These are phyloP conservation scores for Gastrodia elata DNA, from an alignment of 106 monocot species.

Conservation along the genomic window DNA sequence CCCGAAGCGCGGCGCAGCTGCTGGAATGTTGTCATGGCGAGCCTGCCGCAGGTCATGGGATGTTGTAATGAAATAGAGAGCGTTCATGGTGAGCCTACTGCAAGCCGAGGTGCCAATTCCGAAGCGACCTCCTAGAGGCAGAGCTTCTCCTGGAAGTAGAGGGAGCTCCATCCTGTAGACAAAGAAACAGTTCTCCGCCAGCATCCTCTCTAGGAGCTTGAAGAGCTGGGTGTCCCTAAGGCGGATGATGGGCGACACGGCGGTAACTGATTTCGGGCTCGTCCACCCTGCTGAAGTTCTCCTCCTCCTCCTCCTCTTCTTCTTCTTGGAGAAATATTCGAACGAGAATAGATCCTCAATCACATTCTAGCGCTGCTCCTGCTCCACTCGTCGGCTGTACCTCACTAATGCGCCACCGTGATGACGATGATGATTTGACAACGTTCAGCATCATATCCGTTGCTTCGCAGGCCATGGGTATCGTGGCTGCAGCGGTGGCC, in stretches of 20 bases:
- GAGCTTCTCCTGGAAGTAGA: slow-evolving; percentile 33
- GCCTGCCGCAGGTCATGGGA: too few relatives aligned
- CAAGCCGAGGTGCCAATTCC: slow-evolving; percentile 25
- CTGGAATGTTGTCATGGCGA: too few relatives aligned
- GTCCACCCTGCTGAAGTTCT: slow-evolving; percentile 46
- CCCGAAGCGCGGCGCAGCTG: too few relatives aligned
- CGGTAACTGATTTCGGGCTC: slow-evolving; percentile 33
- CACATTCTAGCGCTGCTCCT: slow-evolving; percentile 10
- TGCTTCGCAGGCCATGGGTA: too few relatives aligned
- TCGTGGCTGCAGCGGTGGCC: too few relatives aligned
- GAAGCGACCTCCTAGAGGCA: slow-evolving; percentile 17
- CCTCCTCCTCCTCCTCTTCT: slow-evolving; percentile 3
- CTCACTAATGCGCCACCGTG: too few relatives aligned
- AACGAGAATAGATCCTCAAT: slow-evolving; percentile 35
- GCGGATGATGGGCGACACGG: slow-evolving; percentile 36
- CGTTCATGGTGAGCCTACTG: slow-evolving; percentile 21
- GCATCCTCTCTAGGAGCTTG: slow-evolving; percentile 33
- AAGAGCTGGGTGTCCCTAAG: slow-evolving; percentile 28
- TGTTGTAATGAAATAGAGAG: too few relatives aligned
- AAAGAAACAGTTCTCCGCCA: slow-evolving; percentile 7
- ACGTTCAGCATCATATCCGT: slow-evolving; percentile 37
- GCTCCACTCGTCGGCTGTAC: slow-evolving; percentile 10
- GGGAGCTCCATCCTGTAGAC: slow-evolving; percentile 22
- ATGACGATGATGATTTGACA: slow-evolving; percentile 20
- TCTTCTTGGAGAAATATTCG: slow-evolving; percentile 21